Percentiles rank a stretch among this genome's conserved stretches.
Evolutionary conservation across 192 early-diverging fungal genomes (phyloP).

Genomic region (Backusella australiensis): DNA sequence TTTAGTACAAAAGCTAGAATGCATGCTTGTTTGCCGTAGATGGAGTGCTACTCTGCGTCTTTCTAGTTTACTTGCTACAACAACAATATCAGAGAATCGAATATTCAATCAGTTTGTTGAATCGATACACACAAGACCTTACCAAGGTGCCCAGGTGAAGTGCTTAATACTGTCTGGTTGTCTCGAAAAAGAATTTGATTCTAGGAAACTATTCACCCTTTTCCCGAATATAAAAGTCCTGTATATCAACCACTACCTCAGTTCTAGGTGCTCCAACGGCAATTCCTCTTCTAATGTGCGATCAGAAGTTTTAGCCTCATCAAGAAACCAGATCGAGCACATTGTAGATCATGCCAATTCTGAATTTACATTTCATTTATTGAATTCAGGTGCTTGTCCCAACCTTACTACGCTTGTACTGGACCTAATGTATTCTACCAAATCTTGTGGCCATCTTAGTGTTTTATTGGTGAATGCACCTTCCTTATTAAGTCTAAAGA

Average conservation of each 20-base stretch:
- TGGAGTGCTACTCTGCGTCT: background rate
- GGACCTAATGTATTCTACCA: background rate
- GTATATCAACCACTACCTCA: background rate
- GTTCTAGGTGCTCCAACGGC: background rate
- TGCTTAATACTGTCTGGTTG: background rate
- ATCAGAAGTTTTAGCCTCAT: background rate
- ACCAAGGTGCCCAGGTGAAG: background rate
- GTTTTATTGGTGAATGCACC: conserved; percentile 1
- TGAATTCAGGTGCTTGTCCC: background rate
- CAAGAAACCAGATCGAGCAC: conserved; percentile 1
- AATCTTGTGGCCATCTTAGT: background rate
- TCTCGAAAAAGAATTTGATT: background rate
- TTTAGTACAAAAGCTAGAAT: background rate
- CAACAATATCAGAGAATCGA: background rate
- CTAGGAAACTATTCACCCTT: background rate
- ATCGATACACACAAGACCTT: background rate
- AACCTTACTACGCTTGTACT: background rate
- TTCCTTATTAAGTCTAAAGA: background rate
- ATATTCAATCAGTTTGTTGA: background rate
- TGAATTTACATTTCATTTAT: conserved; percentile 1
- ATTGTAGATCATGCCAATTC: background rate
- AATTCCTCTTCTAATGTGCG: background rate
- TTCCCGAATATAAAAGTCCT: background rate
- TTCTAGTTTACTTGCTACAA: background rate
- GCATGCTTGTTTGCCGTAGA: background rate